A percentile compares a stretch with the other conserved stretches of the same genome.
These are phyloP conservation scores for Abrus pulchellus DNA, from an alignment of 306 rosid species.

Conservation along the genomic window DNA sequence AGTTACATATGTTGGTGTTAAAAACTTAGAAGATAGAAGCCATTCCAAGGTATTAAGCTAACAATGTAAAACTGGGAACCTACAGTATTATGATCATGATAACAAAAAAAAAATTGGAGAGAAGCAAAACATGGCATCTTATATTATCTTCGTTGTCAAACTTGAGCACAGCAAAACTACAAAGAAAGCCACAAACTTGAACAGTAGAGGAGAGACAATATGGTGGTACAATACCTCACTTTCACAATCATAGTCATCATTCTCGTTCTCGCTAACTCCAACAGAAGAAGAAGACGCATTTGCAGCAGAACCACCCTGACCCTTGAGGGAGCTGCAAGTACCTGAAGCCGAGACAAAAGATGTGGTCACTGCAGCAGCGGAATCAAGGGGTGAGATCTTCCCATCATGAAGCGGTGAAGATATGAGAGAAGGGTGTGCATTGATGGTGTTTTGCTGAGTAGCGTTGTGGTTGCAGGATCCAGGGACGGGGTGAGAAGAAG, in stretches of 20 bases:
- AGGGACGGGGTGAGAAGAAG: conserved; percentile 44
- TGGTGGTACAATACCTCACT: conserved; percentile 67
- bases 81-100: neutral
- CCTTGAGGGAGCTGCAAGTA: conserved; percentile 7
- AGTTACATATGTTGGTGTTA: neutral
- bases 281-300: conserved; percentile 69
- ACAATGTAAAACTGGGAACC: neutral
- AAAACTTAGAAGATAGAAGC: neutral
- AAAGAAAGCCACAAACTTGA: conserved; percentile 28
- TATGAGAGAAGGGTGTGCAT: conserved; percentile 41
- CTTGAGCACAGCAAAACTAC: neutral
- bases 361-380: conserved; percentile 31
- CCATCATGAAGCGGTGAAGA: conserved; percentile 48
- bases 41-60: neutral
- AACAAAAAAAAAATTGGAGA: neutral
- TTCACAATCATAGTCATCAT: conserved; percentile 87
- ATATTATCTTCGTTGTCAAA: no score
- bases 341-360: neutral
- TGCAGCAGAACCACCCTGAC: conserved; percentile 35
- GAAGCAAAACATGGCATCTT: neutral
- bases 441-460: neutral
- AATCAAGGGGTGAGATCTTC: conserved; percentile 61
- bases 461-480: conserved; percentile 47
- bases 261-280: conserved; percentile 67
- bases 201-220: neutral